Percentiles rank a stretch among this genome's conserved stretches.
Evolutionary conservation across 495 filamentous ascomycete genomes (phyloP).

Genomic region (Apodospora peruviana): DNA sequence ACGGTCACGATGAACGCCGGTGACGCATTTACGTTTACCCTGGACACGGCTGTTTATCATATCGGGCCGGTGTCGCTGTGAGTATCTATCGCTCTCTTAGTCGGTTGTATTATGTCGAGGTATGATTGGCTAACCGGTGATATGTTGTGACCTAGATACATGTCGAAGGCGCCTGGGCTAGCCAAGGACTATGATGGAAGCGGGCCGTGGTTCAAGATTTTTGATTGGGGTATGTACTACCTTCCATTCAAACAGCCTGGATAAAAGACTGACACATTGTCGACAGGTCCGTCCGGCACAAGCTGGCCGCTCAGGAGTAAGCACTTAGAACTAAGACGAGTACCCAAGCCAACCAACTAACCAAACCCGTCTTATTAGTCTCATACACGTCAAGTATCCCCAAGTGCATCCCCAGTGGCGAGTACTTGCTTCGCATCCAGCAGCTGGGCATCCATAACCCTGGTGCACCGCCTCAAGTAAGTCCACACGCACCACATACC

Average conservation of each 20-base stretch:
- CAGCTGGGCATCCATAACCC: constrained; percentile 56
- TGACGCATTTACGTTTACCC: constrained; percentile 44
- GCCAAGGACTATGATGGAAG: constrained; percentile 41
- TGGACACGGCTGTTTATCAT: constrained; percentile 27
- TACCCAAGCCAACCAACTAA: too few species aligned
- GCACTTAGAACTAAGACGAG: constrained; percentile 2
- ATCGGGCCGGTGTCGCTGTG: constrained; percentile 14
- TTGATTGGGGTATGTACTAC: constrained; percentile 31
- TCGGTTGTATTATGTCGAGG: neutral
- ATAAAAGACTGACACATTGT: constrained; percentile 27
- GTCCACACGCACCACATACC: constrained; percentile 22
- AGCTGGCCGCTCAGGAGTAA: constrained; percentile 11
- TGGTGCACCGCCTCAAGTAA: constrained; percentile 32
- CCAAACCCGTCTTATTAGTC: constrained; percentile 17
- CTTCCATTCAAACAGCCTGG: constrained; percentile 16
- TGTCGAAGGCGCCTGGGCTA: constrained; percentile 44
- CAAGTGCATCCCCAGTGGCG: constrained; percentile 45
- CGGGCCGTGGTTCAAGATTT: constrained; percentile 49
- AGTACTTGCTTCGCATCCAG: constrained; percentile 58
- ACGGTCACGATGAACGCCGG: constrained; percentile 46
- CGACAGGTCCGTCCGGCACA: constrained; percentile 16
- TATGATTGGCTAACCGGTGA: neutral
- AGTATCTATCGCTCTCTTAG: too few species aligned
- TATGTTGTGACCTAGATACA: constrained; percentile 22
- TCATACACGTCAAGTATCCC: constrained; percentile 50